phyloP scores from a whole-genome alignment of 257 asterid genomes.

The Scutellaria galericulata region DNA sequence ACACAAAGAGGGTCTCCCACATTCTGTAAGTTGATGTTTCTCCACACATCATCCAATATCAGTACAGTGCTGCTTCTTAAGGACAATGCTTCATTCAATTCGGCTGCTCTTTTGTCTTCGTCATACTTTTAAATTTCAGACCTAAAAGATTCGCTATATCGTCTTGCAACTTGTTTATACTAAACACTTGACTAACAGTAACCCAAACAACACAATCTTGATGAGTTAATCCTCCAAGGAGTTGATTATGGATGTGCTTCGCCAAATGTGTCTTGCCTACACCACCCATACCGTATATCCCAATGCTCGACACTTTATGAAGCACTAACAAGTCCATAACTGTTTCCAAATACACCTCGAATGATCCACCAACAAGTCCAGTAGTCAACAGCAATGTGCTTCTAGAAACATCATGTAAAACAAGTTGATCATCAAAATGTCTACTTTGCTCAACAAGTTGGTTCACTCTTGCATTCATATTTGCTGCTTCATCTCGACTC shows the following conservation, averaged over 20 bases:
- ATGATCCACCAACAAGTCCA: conserved; percentile 22
- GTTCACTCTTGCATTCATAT: background rate
- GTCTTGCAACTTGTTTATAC: conserved; percentile 7
- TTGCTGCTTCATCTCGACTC: background rate
- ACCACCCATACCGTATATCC: conserved; percentile 31
- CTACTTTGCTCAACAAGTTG: conserved; percentile 26
- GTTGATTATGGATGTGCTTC: conserved; percentile 9
- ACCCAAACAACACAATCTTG: conserved; percentile 21
- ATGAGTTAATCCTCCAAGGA: background rate
- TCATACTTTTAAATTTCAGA: background rate
- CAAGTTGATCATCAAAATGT: conserved; percentile 19
- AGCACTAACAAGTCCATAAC: background rate
- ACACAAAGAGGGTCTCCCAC: too few species aligned
- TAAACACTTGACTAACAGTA: conserved; percentile 25
- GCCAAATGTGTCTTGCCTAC: conserved; percentile 29
- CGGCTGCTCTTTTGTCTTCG: conserved; percentile 6
- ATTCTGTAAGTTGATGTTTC: too few species aligned
- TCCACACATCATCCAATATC: conserved; percentile 28
- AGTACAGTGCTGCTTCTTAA: too few species aligned
- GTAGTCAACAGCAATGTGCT: background rate
- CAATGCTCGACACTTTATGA: conserved; percentile 22
- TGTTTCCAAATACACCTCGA: conserved; percentile 7
- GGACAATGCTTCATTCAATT: background rate
- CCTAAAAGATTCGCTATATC: conserved; percentile 6
- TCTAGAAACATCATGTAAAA: background rate